phyloP scores from a whole-genome alignment of 176 grass and related monocot genomes.

The Tillandsia leiboldiana region DNA sequence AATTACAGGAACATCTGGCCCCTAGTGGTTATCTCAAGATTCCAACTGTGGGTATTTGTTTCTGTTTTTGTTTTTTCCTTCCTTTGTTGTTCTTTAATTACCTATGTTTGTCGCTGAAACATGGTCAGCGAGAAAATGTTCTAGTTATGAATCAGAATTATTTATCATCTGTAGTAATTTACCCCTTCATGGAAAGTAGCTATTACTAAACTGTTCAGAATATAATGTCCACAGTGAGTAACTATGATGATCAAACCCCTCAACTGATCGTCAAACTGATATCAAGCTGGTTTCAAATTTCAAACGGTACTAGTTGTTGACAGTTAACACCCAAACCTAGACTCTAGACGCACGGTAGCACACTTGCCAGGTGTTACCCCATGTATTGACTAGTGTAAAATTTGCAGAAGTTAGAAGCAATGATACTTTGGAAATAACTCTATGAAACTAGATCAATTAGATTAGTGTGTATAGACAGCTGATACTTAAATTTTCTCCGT shows the following conservation, averaged over 20 bases:
- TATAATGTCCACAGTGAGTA: background rate
- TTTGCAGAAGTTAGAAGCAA: no score
- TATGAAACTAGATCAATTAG: no score
- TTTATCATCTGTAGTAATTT: no score
- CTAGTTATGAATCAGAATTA: no score
- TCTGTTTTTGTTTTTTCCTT: constrained; percentile 14
- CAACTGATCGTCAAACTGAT: background rate
- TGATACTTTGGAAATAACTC: no score
- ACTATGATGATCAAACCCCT: background rate
- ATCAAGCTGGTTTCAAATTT: background rate
- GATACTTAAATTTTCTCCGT: background rate
- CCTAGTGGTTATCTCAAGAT: constrained; percentile 93
- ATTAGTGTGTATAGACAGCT: no score
- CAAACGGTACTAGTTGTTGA: background rate
- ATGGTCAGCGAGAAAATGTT: no score
- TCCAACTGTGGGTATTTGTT: constrained; percentile 49
- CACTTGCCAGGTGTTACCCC: no score
- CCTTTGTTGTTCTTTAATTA: background rate
- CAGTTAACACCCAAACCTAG: background rate
- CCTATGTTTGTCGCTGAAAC: no score
- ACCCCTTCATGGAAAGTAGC: no score
- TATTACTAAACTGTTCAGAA: background rate
- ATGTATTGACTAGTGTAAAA: no score
- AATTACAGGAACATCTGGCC: constrained; percentile 75
- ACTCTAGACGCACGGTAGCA: background rate